These are phyloP conservation scores for Podospora fimiseda DNA, from an alignment of 495 filamentous ascomycete species.

Conservation along the genomic window DNA sequence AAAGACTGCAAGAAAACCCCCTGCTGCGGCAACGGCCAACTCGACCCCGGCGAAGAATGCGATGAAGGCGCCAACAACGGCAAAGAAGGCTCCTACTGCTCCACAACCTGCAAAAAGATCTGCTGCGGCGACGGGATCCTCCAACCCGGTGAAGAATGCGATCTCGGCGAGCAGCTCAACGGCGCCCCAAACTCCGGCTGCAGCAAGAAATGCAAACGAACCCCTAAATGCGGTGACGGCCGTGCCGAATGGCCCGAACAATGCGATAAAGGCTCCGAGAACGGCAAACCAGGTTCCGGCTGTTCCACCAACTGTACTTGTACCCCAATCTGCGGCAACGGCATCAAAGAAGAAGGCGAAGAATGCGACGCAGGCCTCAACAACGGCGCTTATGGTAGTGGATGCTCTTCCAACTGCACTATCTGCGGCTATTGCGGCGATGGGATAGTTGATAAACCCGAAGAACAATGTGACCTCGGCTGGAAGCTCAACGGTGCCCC, in stretches of 20 bases:
- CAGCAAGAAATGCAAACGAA: constrained; percentile 1
- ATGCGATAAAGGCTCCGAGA: constrained; percentile 11
- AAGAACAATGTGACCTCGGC: constrained; percentile 17
- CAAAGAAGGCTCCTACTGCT: constrained; percentile 7
- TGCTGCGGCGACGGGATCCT: constrained; percentile 15
- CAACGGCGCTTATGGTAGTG: constrained; percentile 16
- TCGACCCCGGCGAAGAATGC: constrained; percentile 11
- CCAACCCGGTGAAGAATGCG: constrained; percentile 13
- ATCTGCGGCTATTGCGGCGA: constrained; percentile 22
- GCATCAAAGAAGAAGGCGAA: constrained; percentile 12
- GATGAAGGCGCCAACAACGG: constrained; percentile 13
- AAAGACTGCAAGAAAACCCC: too few relatives aligned
- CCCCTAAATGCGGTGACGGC: constrained; percentile 7
- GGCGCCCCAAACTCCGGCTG: constrained; percentile 10
- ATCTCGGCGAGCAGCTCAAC: constrained; percentile 5
- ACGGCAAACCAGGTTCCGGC: constrained; percentile 7
- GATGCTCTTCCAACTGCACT: constrained; percentile 14
- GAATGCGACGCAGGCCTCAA: constrained; percentile 16
- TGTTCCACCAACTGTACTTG: constrained; percentile 13
- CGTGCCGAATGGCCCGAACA: constrained; percentile 8
- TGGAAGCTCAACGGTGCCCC: constrained; percentile 17
- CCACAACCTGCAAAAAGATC: constrained; percentile 9
- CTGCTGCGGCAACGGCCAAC: constrained; percentile 10
- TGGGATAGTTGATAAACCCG: constrained; percentile 9
- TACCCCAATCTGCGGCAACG: constrained; percentile 14